A percentile compares a stretch with the other conserved stretches of the same genome.
phyloP scores from a whole-genome alignment of 129 eudicot species.

The Oenanthe sinensis region DNA sequence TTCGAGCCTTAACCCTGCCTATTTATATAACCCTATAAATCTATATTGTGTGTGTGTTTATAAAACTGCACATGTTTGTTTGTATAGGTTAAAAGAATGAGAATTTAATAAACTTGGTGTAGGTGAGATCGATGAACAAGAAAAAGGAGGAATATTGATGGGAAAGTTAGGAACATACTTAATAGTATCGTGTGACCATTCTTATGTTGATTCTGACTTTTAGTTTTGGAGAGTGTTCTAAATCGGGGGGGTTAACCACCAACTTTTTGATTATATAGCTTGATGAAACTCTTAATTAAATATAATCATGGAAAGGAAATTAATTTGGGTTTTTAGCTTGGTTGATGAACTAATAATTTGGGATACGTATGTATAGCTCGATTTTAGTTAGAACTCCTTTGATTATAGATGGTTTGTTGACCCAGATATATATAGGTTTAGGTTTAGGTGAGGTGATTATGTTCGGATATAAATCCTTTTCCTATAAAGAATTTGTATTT shows the following conservation, averaged over 20 bases:
- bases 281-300: neutral
- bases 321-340: neutral
- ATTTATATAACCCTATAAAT: neutral
- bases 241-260: constrained; percentile 65
- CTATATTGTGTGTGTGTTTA: neutral
- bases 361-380: neutral
- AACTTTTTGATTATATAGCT: neutral
- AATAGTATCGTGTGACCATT: constrained; percentile 17
- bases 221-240: constrained; percentile 17
- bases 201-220: constrained; percentile 29
- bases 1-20: neutral
- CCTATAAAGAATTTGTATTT: too few species aligned
- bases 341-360: neutral
- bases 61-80: neutral
- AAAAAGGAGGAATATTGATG: constrained; percentile 20
- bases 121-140: constrained; percentile 40
- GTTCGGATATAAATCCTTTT: too few species aligned
- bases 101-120: constrained; percentile 9
- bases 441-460: neutral
- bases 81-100: neutral
- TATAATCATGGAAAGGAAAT: neutral
- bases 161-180: constrained; percentile 47
- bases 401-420: neutral
- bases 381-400: neutral
- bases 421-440: neutral